Percentiles rank a stretch among this genome's conserved stretches.
Conservation (phyloP, 495 filamentous ascomycete genomes). For the Trichocladium uniseriatum region DNA sequence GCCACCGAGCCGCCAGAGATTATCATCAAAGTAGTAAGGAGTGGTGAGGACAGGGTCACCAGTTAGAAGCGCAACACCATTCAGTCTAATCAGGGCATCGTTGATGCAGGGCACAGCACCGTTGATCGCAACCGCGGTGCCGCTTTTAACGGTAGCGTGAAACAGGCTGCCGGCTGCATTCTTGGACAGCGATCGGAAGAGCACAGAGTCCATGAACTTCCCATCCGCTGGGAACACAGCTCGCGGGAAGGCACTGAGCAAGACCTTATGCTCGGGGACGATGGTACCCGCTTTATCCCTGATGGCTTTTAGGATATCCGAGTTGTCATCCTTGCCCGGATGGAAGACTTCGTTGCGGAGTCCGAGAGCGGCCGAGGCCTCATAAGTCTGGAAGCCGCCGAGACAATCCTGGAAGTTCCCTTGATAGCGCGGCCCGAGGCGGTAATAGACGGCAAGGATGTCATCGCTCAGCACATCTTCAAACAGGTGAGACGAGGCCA, state of each 20-base stretch:
- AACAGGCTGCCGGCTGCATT: conserved; percentile 63
- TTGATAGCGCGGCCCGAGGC: conserved; percentile 80
- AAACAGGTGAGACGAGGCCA: conserved; percentile 81
- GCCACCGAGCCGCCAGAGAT: conserved; percentile 84
- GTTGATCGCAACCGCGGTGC: conserved; percentile 77
- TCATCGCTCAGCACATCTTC: conserved; percentile 86
- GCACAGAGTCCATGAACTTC: conserved; percentile 59
- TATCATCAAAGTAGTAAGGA: conserved; percentile 78
- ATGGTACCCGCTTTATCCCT: conserved; percentile 70
- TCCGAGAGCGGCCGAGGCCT: conserved; percentile 84
- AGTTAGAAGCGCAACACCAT: conserved; percentile 71
- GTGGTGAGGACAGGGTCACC: conserved; percentile 76
- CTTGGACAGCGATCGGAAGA: conserved; percentile 67
- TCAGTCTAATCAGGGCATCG: conserved; percentile 66
- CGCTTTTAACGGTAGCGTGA: conserved; percentile 59
- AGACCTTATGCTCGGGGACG: conserved; percentile 69
- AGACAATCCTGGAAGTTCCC: conserved; percentile 96
- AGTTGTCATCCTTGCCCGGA: conserved; percentile 82
- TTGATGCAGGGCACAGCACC: conserved; percentile 81
- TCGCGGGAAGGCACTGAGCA: conserved; percentile 74
- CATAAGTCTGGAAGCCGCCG: conserved; percentile 93
- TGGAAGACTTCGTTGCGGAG: conserved; percentile 86
- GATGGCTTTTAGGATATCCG: conserved; percentile 84
- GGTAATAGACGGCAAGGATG: conserved; percentile 79
- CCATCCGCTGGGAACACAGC: conserved; percentile 71